phyloP scores from a whole-genome alignment of 768 basidiomycete species.

The Rhodotorula sphaerocarpa region DNA sequence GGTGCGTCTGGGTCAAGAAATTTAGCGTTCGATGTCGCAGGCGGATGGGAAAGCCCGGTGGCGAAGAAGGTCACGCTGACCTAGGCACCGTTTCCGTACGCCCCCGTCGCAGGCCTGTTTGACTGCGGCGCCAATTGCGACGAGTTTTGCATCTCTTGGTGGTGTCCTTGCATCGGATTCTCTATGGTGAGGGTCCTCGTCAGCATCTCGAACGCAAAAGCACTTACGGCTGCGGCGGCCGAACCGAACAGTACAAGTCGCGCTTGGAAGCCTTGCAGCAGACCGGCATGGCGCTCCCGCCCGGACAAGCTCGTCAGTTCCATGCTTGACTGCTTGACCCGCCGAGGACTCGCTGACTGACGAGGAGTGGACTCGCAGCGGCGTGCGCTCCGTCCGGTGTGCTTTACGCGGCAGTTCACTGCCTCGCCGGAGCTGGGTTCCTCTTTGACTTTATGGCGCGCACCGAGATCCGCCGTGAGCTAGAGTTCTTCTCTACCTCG shows the following conservation, averaged over 20 bases:
- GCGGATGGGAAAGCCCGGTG: too few species aligned
- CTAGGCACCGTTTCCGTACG: too few species aligned
- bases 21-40: too few species aligned
- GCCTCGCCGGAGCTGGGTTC: neutral
- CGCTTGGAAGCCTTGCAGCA: conserved; percentile 2
- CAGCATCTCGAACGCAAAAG: neutral
- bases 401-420: neutral
- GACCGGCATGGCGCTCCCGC: neutral
- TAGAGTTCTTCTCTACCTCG: too few species aligned
- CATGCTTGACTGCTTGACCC: rapidly evolving
- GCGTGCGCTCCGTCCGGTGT: neutral
- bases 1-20: too few species aligned
- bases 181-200: neutral
- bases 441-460: conserved; percentile 10
- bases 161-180: conserved; percentile 5
- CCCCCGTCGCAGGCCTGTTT: neutral
- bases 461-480: conserved; percentile 2
- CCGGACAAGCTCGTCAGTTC: neutral
- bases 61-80: too few species aligned
- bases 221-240: too few species aligned
- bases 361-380: neutral
- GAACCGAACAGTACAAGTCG: conserved; percentile 7
- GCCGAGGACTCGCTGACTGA: neutral
- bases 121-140: neutral
- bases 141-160: conserved; percentile 7